Evolutionary conservation across 2,329 filamentous ascomycete species (phyloP), one percentile per base, ranked within the genome.

Genomic region (Graphilbum fragrans): DNA sequence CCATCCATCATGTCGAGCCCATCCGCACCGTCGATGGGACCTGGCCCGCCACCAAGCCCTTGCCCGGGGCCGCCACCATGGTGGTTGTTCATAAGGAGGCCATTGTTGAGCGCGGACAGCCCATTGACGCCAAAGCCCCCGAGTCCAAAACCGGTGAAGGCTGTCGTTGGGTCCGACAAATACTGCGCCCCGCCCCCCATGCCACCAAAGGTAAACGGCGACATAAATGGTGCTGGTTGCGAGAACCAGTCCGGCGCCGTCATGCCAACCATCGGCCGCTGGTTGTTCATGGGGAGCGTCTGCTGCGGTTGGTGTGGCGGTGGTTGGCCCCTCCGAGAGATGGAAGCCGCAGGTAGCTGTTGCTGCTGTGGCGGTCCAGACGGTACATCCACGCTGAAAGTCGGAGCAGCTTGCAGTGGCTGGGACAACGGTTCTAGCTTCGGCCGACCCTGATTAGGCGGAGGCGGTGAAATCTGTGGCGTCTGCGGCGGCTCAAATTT

Each of bases 201-300:
- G 20, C 36, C 37, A 34, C 46, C 44, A 42, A 71, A 72, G 7
- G 63, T 56, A 42, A 72, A 73, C 0, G 71, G 70, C 2, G 70
- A 67, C 38, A 74, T 67, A 47, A 74, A 69, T 0, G 67, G 68
- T 1, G 68, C 59, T 8, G 68, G 67, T 0, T 68, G 67, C 11
- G 62, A 65, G 56, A 72, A 74, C 72, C 72, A 77, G 45, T 65
- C 60, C 6, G 62, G 52, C 6, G 23, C 17, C 19, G 49, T 4
- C 35, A 21, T n/a, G 3, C 20, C 10, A 4, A 55, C 55, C 14
- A 55, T 53, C 7, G 56, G 29, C 6, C 29, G 29, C 29, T 32
- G 29, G 29, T 16, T 16, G n/a, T 17, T 23, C n/a, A 21, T 16
- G 12, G 39, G 11, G 9, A 14, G 33, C 6, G 20, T 18, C 19